These are phyloP conservation scores for Aspergillus steynii DNA, from an alignment of 495 filamentous ascomycete genomes.

Conservation along the genomic window DNA sequence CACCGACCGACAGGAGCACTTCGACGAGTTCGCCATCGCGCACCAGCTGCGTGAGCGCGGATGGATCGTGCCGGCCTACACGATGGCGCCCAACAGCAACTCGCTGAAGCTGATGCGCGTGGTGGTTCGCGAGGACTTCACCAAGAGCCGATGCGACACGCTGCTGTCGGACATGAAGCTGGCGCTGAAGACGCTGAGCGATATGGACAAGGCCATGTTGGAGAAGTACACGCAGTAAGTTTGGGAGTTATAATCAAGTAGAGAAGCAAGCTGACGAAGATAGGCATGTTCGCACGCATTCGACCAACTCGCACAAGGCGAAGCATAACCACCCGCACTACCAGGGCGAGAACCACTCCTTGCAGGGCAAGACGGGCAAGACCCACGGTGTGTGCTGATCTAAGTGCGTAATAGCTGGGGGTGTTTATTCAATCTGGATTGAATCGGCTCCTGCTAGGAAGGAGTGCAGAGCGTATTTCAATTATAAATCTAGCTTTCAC, in stretches of 20 bases:
- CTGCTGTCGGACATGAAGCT: constrained; percentile 73
- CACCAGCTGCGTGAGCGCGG: constrained; percentile 79
- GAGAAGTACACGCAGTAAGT: constrained; percentile 62
- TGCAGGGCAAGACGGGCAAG: constrained; percentile 88
- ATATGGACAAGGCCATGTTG: constrained; percentile 71
- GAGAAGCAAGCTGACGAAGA: neutral
- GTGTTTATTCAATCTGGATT: neutral
- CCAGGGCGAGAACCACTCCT: constrained; percentile 73
- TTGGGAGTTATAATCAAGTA: neutral
- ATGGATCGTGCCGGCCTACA: constrained; percentile 93
- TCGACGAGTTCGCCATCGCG: constrained; percentile 80
- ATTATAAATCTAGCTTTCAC: no score
- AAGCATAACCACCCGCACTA: constrained; percentile 66
- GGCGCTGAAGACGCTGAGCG: constrained; percentile 63
- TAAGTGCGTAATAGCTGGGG: no score
- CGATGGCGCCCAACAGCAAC: constrained; percentile 83
- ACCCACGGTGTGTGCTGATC: constrained; percentile 70
- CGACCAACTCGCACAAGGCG: constrained; percentile 53
- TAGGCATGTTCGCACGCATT: constrained; percentile 57
- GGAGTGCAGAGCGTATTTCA: no score
- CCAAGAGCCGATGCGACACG: constrained; percentile 68
- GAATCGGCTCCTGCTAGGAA: no score
- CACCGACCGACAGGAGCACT: constrained; percentile 57
- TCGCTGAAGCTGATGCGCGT: constrained; percentile 82
- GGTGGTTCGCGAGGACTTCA: constrained; percentile 88